Evolutionary conservation across 1,284 basidiomycete species (phyloP).

Genomic region (Salmacisia buchloeana): DNA sequence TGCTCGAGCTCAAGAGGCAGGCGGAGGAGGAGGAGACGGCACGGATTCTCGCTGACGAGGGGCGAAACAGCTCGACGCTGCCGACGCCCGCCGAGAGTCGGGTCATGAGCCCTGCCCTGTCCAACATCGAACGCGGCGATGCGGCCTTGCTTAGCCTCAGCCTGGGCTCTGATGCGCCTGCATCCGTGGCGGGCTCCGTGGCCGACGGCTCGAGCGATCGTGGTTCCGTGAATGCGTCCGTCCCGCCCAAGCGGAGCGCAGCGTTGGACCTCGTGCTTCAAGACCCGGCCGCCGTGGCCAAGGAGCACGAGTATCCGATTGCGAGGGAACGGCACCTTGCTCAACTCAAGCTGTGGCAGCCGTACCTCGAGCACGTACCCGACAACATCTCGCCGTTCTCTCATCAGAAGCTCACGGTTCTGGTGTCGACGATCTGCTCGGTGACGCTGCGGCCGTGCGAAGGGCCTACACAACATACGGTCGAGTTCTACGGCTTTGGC

Average conservation of each 20-base stretch:
- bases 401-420: slow-evolving; percentile 78
- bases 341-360: slow-evolving; percentile 81
- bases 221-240: background rate
- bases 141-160: background rate
- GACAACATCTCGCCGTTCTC: slow-evolving; percentile 74
- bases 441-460: slow-evolving; percentile 55
- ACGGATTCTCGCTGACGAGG: slow-evolving; percentile 4
- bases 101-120: background rate
- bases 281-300: slow-evolving; percentile 19
- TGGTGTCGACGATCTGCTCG: slow-evolving; percentile 69
- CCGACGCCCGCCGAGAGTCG: background rate
- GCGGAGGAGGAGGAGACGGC: slow-evolving; percentile 9
- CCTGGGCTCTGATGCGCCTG: background rate
- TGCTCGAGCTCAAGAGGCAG: slow-evolving; percentile 3
- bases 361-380: slow-evolving; percentile 64
- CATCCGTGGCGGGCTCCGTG: background rate
- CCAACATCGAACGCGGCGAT: background rate
- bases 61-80: background rate
- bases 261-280: slow-evolving; percentile 10
- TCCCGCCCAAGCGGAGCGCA: background rate
- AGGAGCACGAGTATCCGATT: slow-evolving; percentile 66
- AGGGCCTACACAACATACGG: slow-evolving; percentile 59
- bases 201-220: background rate
- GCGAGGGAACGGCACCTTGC: slow-evolving; percentile 75
- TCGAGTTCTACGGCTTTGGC: slow-evolving; percentile 86